A percentile compares a stretch with the other conserved stretches of the same genome.
These are phyloP conservation scores for Hirsutella rhossiliensis DNA, from an alignment of 2,329 filamentous ascomycete species.

Conservation along the genomic window DNA sequence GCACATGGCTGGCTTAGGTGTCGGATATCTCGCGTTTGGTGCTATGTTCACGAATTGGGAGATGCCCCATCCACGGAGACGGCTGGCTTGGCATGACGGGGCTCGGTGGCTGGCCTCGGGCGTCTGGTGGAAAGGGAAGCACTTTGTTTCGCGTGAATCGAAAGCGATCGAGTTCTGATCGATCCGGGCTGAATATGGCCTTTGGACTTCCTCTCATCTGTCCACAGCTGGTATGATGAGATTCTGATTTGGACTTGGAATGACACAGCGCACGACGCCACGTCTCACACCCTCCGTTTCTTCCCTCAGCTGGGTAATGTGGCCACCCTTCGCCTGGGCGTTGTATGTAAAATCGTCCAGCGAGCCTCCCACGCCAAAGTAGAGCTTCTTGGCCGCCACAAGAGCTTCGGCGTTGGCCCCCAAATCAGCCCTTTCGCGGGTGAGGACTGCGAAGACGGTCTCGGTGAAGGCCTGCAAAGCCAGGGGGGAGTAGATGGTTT, in stretches of 20 bases:
- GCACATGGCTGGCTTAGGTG: background rate
- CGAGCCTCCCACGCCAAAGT: constrained; percentile 76
- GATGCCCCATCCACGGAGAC: too few species aligned
- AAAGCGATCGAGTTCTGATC: background rate
- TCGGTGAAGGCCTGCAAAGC: constrained; percentile 58
- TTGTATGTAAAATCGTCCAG: constrained; percentile 59
- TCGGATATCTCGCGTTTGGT: background rate
- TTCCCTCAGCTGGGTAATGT: constrained; percentile 39
- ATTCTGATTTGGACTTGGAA: constrained; percentile 10
- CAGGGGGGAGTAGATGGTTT: constrained; percentile 74
- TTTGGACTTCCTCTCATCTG: too few species aligned
- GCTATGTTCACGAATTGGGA: too few species aligned
- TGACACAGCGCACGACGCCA: constrained; percentile 42
- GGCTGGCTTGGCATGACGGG: too few species aligned
- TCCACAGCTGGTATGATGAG: background rate
- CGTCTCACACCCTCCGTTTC: constrained; percentile 49
- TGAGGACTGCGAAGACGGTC: constrained; percentile 48
- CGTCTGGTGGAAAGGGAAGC: background rate
- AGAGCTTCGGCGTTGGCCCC: constrained; percentile 44
- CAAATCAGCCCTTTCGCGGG: constrained; percentile 22
- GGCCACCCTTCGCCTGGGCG: constrained; percentile 34
- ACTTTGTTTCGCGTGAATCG: background rate
- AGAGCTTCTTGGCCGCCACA: constrained; percentile 66
- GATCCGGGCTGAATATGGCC: too few species aligned
- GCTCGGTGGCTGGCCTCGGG: too few species aligned